A percentile compares a stretch with the other conserved stretches of the same genome.
Evolutionary conservation across 228 moss, liverwort and hornwort species (phyloP).

Genomic region (Sphagnum fallax): DNA sequence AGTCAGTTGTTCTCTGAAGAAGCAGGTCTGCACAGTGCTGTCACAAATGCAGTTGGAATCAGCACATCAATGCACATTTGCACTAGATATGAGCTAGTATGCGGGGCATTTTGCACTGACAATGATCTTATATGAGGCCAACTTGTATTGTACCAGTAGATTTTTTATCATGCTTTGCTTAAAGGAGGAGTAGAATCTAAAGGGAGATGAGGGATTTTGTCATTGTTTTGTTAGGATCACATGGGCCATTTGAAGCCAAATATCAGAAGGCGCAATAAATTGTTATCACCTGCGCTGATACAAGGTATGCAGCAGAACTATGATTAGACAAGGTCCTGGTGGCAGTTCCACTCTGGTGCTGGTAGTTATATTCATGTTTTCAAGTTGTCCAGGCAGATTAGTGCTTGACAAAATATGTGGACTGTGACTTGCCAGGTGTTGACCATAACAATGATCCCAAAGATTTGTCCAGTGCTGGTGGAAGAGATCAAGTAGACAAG

Average conservation of each 20-base stretch:
- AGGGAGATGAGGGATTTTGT: no score
- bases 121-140: neutral
- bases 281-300: no score
- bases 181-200: no score
- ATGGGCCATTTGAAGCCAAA: no score
- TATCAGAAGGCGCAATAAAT: no score
- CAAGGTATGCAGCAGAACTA: no score
- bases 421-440: slow-evolving; percentile 1
- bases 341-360: no score
- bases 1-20: neutral
- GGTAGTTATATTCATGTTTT: no score
- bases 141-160: neutral
- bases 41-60: neutral
- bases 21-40: no score
- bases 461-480: slow-evolving; percentile 27
- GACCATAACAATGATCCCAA: slow-evolving; percentile 11
- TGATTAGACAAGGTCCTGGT: no score
- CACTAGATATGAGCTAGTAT: neutral
- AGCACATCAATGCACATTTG: neutral
- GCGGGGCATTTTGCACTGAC: neutral
- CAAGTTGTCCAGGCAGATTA: no score
- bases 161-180: neutral
- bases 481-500: slow-evolving; percentile 9
- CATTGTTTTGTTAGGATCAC: no score
- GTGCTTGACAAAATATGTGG: neutral